Percentiles rank a stretch among this genome's conserved stretches.
Evolutionary conservation across 148 eudicot species (phyloP).

Genomic region (Diospyros lotus): DNA sequence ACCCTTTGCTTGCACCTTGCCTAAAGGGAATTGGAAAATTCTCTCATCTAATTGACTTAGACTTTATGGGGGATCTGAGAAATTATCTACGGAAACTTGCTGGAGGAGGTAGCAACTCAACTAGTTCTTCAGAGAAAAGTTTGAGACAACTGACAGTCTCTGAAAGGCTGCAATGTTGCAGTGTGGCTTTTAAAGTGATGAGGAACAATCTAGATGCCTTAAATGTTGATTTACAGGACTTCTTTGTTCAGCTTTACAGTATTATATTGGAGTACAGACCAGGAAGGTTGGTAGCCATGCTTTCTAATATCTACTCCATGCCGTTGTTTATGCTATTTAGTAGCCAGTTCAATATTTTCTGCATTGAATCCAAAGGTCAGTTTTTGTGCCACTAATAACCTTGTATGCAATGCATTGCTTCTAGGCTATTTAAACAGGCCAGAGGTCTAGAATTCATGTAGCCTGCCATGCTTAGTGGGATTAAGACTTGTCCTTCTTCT

Average conservation of each 20-base stretch:
- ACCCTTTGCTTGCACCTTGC: constrained; percentile 80
- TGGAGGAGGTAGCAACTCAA: constrained; percentile 38
- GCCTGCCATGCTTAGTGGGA: too few relatives aligned
- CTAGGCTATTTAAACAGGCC: not conserved
- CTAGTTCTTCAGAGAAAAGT: constrained; percentile 26
- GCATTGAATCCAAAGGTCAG: not conserved
- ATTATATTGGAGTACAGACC: constrained; percentile 80
- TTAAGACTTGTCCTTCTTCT: too few relatives aligned
- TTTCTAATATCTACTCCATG: not conserved
- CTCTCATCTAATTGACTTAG: constrained; percentile 82
- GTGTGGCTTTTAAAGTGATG: constrained; percentile 94
- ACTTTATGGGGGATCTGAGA: constrained; percentile 90
- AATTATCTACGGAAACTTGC: constrained; percentile 87
- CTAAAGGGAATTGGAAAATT: constrained; percentile 89
- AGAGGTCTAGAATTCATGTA: too few relatives aligned
- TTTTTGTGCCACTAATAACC: not conserved
- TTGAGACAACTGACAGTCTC: constrained; percentile 56
- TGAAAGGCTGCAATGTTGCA: constrained; percentile 87
- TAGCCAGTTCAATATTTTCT: not conserved
- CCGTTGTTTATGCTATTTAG: not conserved
- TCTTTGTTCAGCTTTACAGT: constrained; percentile 78
- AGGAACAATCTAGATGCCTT: constrained; percentile 88
- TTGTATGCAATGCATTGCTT: not conserved
- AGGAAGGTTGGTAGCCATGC: constrained; percentile 56
- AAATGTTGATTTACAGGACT: constrained; percentile 90